A percentile compares a stretch with the other conserved stretches of the same genome.
Conservation (phyloP, 2,329 filamentous ascomycete species). For the Phialophora tarda region DNA sequence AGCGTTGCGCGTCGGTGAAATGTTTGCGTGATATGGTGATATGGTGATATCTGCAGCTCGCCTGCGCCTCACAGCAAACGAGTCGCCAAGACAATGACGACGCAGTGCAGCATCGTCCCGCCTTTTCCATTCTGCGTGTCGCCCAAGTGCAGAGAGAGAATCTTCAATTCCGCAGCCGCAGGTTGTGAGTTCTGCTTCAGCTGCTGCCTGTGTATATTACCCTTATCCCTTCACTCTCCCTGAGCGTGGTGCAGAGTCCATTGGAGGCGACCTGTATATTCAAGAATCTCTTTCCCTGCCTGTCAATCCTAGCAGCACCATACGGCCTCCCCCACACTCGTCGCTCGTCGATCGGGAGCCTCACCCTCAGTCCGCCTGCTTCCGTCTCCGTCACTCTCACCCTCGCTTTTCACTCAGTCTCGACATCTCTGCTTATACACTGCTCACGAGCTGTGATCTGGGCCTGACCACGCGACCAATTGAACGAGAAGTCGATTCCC, state of each 20-base stretch:
- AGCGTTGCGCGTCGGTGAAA: neutral
- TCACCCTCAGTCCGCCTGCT: slow-evolving; percentile 23
- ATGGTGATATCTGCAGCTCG: neutral
- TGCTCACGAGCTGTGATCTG: slow-evolving; percentile 8
- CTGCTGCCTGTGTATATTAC: slow-evolving; percentile 24
- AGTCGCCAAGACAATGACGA: slow-evolving; percentile 19
- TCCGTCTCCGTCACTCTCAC: slow-evolving; percentile 20
- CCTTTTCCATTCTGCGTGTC: slow-evolving; percentile 7
- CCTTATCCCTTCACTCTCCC: neutral
- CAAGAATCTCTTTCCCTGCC: neutral
- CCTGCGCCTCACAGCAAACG: slow-evolving; percentile 5
- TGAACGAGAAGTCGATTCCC: slow-evolving; percentile 10
- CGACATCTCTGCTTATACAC: slow-evolving; percentile 19
- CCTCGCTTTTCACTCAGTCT: slow-evolving; percentile 3
- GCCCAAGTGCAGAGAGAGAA: neutral
- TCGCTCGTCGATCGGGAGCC: slow-evolving; percentile 1
- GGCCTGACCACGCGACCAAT: slow-evolving; percentile 18
- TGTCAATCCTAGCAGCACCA: neutral
- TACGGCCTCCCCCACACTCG: slow-evolving; percentile 14
- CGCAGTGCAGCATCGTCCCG: slow-evolving; percentile 16
- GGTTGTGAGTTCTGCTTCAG: neutral
- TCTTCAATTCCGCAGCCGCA: slow-evolving; percentile 3
- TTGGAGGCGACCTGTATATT: neutral
- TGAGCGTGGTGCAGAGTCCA: neutral
- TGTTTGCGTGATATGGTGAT: neutral